Evolutionary conservation across 1,284 basidiomycete species (phyloP).

Genomic region (Ustilago crameri): DNA sequence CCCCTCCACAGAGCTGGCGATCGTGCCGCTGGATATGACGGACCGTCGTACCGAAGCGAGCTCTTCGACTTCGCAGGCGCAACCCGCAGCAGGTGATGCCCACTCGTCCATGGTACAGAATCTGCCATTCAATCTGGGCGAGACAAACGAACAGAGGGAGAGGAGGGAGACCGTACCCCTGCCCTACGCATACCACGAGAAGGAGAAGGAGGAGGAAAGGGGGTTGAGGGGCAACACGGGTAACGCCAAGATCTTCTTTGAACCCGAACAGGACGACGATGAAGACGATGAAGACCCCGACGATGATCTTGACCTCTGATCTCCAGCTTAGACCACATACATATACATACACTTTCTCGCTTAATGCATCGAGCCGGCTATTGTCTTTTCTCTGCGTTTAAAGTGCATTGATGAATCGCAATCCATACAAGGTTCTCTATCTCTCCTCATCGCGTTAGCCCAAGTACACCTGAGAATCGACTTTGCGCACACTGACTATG

Average conservation of each 20-base stretch:
- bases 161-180: conserved; percentile 55
- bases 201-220: background rate
- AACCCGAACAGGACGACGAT: conserved; percentile 63
- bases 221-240: conserved; percentile 50
- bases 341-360: background rate
- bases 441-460: no score
- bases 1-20: background rate
- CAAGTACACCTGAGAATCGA: conserved; percentile 2
- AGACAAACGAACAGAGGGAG: conserved; percentile 48
- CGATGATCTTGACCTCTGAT: conserved; percentile 63
- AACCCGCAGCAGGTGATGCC: conserved; percentile 10
- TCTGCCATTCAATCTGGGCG: conserved; percentile 58
- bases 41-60: conserved; percentile 13
- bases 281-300: conserved; percentile 66
- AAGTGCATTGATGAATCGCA: no score
- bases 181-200: conserved; percentile 58
- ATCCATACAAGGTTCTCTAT: no score
- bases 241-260: conserved; percentile 61
- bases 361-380: no score
- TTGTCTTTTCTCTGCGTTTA: background rate
- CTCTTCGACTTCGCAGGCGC: background rate
- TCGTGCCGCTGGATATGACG: conserved; percentile 34
- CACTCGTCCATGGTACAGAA: conserved; percentile 41
- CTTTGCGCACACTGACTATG: conserved; percentile 5
- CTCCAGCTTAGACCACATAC: conserved; percentile 7